Evolutionary conservation across 2,329 filamentous ascomycete genomes (phyloP).

Genomic region (Corinectria fuckeliana): DNA sequence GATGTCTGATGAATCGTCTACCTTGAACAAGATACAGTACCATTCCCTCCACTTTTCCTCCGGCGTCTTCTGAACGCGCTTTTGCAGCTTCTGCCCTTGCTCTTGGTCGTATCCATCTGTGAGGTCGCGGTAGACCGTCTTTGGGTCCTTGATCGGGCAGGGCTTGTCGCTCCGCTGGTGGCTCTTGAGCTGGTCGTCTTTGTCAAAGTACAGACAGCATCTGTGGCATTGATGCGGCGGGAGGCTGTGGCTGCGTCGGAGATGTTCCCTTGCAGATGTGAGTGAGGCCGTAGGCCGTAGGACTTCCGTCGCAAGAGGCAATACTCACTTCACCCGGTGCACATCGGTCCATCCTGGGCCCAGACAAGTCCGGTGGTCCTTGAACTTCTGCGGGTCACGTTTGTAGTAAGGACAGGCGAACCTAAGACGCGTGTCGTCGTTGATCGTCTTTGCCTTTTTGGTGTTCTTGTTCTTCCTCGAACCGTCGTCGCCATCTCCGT

Average conservation of each 20-base stretch:
- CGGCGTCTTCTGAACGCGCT: constrained; percentile 5
- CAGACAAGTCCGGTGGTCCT: constrained; percentile 30
- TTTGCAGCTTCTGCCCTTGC: constrained; percentile 31
- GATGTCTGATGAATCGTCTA: constrained; percentile 16
- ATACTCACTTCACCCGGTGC: constrained; percentile 35
- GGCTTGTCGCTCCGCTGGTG: constrained; percentile 29
- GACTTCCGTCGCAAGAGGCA: background rate
- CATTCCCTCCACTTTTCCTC: constrained; percentile 19
- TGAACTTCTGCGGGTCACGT: constrained; percentile 39
- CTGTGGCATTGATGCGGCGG: constrained; percentile 30
- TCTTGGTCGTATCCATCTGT: constrained; percentile 32
- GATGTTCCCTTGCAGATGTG: constrained; percentile 31
- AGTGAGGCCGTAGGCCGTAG: background rate
- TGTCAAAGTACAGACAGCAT: constrained; percentile 26
- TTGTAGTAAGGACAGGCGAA: constrained; percentile 48
- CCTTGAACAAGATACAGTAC: constrained; percentile 21
- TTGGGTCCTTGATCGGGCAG: constrained; percentile 28
- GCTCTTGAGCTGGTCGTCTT: constrained; percentile 27
- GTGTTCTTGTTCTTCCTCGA: constrained; percentile 42
- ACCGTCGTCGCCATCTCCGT: constrained; percentile 37
- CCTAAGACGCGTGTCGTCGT: constrained; percentile 36
- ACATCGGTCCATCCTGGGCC: constrained; percentile 33
- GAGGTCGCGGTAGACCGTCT: constrained; percentile 18
- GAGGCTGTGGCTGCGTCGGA: constrained; percentile 30
- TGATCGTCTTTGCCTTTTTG: constrained; percentile 47